A percentile compares a stretch with the other conserved stretches of the same genome.
These are phyloP conservation scores for Naganishia vaughanmartiniae DNA, from an alignment of 768 basidiomycete species.

Conservation along the genomic window DNA sequence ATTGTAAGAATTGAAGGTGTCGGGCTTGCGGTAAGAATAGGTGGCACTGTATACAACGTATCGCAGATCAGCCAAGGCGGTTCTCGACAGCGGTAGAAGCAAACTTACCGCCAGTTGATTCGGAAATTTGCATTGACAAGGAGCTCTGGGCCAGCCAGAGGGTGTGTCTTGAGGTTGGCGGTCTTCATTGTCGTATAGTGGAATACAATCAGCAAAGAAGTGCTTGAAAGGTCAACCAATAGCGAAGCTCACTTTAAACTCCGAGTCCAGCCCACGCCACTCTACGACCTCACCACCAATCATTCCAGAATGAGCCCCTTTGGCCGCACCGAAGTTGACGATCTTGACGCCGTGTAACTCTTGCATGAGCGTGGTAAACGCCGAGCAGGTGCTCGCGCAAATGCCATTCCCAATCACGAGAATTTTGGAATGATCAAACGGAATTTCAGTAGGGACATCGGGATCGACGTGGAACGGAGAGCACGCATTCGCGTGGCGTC, in stretches of 20 bases:
- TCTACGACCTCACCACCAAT: constrained; percentile 66
- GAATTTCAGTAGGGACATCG: constrained; percentile 39
- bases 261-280: constrained; percentile 62
- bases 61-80: not conserved
- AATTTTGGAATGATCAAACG: constrained; percentile 24
- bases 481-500: constrained; percentile 13
- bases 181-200: not conserved
- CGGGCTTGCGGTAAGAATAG: constrained; percentile 7
- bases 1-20: constrained; percentile 1
- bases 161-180: constrained; percentile 22
- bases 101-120: constrained; percentile 28
- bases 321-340: constrained; percentile 93
- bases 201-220: no score
- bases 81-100: no score
- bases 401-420: constrained; percentile 40
- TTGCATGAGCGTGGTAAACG: constrained; percentile 65
- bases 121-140: constrained; percentile 24
- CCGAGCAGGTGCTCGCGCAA: constrained; percentile 65
- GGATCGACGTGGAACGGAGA: constrained; percentile 8
- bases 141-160: constrained; percentile 21
- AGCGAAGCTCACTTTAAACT: constrained; percentile 53
- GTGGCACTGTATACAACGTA: not conserved
- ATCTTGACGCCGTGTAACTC: constrained; percentile 71
- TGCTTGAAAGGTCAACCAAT: constrained; percentile 49
- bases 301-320: constrained; percentile 64